Conservation (phyloP, 139 green algal genomes). For the Micromonas pusilla region DNA sequence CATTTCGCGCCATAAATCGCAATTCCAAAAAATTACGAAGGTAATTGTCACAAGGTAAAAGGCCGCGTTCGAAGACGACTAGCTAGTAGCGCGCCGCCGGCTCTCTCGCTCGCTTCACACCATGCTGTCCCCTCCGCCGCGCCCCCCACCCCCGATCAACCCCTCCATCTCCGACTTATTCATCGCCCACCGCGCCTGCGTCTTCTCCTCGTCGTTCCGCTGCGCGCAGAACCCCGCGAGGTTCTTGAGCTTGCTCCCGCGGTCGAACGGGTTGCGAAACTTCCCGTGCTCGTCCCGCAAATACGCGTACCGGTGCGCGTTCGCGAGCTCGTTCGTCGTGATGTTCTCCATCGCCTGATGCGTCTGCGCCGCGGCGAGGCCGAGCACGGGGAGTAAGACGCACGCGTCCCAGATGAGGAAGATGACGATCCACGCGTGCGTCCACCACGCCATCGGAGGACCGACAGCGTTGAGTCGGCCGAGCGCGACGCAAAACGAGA, state of each 20-base stretch:
- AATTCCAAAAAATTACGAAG: no score
- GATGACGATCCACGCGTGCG: conserved; percentile 38
- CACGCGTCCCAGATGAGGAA: conserved; percentile 72
- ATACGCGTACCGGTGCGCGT: conserved; percentile 77
- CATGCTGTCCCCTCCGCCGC: background rate
- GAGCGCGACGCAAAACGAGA: conserved; percentile 16
- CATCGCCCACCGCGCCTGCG: background rate
- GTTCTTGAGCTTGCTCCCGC: conserved; percentile 53
- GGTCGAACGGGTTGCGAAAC: conserved; percentile 81
- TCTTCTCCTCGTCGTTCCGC: background rate
- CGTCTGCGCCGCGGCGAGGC: conserved; percentile 68
- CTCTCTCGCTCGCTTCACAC: no score
- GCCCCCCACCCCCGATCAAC: background rate
- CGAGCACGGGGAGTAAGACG: conserved; percentile 64
- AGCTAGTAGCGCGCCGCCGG: no score
- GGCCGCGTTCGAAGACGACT: no score
- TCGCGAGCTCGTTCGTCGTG: conserved; percentile 93
- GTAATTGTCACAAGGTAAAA: no score
- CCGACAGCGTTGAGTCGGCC: background rate
- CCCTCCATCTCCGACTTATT: background rate
- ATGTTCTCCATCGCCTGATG: conserved; percentile 63
- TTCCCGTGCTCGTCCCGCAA: conserved; percentile 52
- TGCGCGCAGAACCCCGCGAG: conserved; percentile 30
- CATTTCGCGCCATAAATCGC: no score
- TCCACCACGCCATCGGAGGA: background rate